These are phyloP conservation scores for Ophryocystis elektroscirrha DNA, from an alignment of 169 alveolate genomes.

Conservation along the genomic window DNA sequence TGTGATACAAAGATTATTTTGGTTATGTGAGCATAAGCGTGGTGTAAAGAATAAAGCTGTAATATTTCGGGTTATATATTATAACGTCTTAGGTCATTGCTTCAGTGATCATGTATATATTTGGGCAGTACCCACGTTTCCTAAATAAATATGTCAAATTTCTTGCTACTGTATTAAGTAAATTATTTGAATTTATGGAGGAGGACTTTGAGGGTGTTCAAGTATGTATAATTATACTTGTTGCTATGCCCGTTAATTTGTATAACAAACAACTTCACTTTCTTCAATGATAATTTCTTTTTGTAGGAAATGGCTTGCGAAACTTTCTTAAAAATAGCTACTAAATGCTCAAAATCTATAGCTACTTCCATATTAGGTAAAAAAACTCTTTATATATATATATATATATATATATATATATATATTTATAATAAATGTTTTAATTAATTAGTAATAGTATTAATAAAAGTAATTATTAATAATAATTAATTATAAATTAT, in stretches of 20 bases:
- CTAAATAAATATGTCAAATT: constrained; percentile 83
- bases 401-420: not conserved
- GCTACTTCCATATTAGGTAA: not conserved
- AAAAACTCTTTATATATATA: not conserved
- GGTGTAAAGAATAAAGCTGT: constrained; percentile 95
- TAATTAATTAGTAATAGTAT: too few relatives aligned
- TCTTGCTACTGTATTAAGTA: constrained; percentile 83
- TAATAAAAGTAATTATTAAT: too few relatives aligned
- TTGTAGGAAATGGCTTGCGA: constrained; percentile 4
- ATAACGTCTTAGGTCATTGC: constrained; percentile 11
- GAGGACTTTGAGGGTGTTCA: constrained; percentile 94
- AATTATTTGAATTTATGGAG: constrained; percentile 95
- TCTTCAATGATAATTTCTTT: constrained; percentile 6
- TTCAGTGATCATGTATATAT: constrained; percentile 88
- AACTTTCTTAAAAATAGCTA: constrained; percentile 7
- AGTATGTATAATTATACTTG: too few relatives aligned
- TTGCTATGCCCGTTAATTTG: constrained; percentile 87
- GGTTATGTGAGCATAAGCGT: constrained; percentile 79
- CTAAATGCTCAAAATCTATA: constrained; percentile 5
- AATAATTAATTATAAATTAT: too few relatives aligned
- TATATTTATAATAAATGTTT: not conserved
- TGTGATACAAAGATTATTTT: constrained; percentile 68
- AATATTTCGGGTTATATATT: not conserved
- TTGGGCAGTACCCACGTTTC: constrained; percentile 94
- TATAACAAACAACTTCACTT: constrained; percentile 62